Base-by-base conservation (phyloP, 2,329 filamentous ascomycete species). In the Ophiocordyceps australis region DNA sequence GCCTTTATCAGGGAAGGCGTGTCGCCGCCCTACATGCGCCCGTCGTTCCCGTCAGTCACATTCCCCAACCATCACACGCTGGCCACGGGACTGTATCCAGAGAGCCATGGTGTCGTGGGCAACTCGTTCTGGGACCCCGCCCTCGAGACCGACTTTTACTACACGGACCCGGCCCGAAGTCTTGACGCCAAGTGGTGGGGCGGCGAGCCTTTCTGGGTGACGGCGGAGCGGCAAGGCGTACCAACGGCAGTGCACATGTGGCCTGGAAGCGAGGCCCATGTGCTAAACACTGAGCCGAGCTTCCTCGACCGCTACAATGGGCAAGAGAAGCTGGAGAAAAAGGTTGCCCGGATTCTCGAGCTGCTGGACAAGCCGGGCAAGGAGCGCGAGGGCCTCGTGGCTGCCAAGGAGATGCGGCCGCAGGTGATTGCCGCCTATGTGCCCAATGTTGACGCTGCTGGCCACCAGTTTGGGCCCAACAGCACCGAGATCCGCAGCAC, bases 31-130 rank as follows among this genome's bases (percentile, higher is more conserved):
- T 94, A 86, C 51, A 94, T 98, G 83, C 64, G 71, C 6, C 89
- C 89, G 0, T 91, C 82, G 20, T 98, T 98, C 37, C 89, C 89
- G 0, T 92, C 81, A 14, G 81, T 98, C 23, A 98, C 89, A 0
- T 98, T 98, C 40, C 89, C 89, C 9, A 86, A 95, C 39, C 89
- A 95, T 48, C 94, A 86, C 48, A 94, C 86, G 0, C 59, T 95
- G 20, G 81, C 82, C 1, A 95, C 89, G 1, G 89, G 89, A 0
- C 53, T 95, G 15, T 83, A 95, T 38, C 89, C 89, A 0, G 86
- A 95, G 50, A 75, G 74, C 30, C 89, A 98, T 43, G 89, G 89
- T 0, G 63, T 98, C 4, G 85, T 98, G 1, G 80, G 83, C 5
- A 98, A 98, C 45, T 79, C 71, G 1, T 98, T 98, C 46, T 98